Base-by-base conservation (phyloP, 257 asterid genomes). In the Leptodermis oblonga region DNA sequence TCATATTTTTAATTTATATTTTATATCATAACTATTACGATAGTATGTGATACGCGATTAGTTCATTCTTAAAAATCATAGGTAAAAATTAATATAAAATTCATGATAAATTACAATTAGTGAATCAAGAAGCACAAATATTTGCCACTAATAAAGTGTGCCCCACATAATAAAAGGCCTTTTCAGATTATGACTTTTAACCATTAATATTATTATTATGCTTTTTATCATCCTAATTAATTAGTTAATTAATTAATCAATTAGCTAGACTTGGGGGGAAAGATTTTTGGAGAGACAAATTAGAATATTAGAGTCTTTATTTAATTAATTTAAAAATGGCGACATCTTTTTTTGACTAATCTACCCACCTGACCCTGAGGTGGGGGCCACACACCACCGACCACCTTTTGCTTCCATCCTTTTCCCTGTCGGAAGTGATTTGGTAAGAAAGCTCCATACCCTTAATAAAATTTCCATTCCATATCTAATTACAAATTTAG, bases 351-450 rank as follows among this genome's bases (percentile, higher is more conserved):
- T 54, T 46, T 46, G 41, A 49, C 54, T 72, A 23, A 37, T 30
- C 64, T 45, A n/a, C n/a, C n/a, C n/a, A n/a, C n/a, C n/a, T n/a
- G n/a, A n/a, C 18, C 51, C 23, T 15, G 1, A 15, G 62, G 4
- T 17, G 11, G 23, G 62, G 52, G 26, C 41, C 63, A 42, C 62
- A 18, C 23, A 4, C n/a, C 62, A 18, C 77, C 72, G 68, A 34
- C 77, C 68, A 66, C 36, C 7, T 22, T 45, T 73, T 48, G 25
- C 28, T 67, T 34, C 17, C 6, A 11, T 36, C 7, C 18, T 36
- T 17, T 28, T 43, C 18, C 5, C 10, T 34, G 70, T 66, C 46
- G 30, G 60, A 30, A 23, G 22, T 48, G 30, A 30, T 20, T 31
- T 18, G 43, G 7, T 37, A 58, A 52, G n/a, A 20, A 20, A 30